These are phyloP conservation scores for Anthostomella pinea DNA, from an alignment of 2,329 filamentous ascomycete species.

Conservation along the genomic window DNA sequence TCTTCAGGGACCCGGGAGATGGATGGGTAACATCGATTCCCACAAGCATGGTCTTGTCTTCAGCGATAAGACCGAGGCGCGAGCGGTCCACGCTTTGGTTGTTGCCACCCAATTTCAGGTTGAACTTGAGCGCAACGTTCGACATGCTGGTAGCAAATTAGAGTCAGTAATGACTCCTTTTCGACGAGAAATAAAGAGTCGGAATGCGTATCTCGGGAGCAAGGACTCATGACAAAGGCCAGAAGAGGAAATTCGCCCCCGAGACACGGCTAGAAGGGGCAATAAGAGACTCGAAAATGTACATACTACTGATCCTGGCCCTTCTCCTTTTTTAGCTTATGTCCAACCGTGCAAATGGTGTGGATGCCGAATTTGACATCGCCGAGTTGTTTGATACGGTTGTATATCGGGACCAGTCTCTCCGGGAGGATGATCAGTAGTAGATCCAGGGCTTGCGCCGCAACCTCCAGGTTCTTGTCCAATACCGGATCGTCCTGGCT, in stretches of 20 bases:
- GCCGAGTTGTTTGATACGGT: slow-evolving; percentile 54
- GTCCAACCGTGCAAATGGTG: slow-evolving; percentile 54
- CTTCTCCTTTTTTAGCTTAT: slow-evolving; percentile 46
- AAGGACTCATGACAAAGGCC: too few relatives aligned
- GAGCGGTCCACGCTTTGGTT: slow-evolving; percentile 52
- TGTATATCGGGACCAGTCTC: slow-evolving; percentile 47
- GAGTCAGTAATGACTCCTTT: too few relatives aligned
- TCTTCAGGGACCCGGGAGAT: slow-evolving; percentile 56
- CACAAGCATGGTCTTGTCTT: slow-evolving; percentile 66
- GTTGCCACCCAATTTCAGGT: slow-evolving; percentile 59
- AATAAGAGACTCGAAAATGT: too few relatives aligned
- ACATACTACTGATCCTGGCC: slow-evolving; percentile 47
- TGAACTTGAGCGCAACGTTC: slow-evolving; percentile 61
- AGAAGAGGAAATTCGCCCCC: too few relatives aligned
- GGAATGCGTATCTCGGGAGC: too few relatives aligned
- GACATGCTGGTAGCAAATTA: too few relatives aligned
- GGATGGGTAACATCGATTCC: slow-evolving; percentile 75
- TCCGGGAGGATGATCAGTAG: slow-evolving; percentile 49
- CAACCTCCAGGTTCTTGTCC: too few relatives aligned
- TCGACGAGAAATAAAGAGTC: too few relatives aligned
- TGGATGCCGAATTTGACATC: slow-evolving; percentile 57
- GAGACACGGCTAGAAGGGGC: too few relatives aligned
- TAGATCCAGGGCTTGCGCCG: too few relatives aligned
- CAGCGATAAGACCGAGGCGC: slow-evolving; percentile 48
- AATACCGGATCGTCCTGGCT: too few relatives aligned